Conservation (phyloP, 2,329 filamentous ascomycete species). For the Pseudopithomyces chartarum region DNA sequence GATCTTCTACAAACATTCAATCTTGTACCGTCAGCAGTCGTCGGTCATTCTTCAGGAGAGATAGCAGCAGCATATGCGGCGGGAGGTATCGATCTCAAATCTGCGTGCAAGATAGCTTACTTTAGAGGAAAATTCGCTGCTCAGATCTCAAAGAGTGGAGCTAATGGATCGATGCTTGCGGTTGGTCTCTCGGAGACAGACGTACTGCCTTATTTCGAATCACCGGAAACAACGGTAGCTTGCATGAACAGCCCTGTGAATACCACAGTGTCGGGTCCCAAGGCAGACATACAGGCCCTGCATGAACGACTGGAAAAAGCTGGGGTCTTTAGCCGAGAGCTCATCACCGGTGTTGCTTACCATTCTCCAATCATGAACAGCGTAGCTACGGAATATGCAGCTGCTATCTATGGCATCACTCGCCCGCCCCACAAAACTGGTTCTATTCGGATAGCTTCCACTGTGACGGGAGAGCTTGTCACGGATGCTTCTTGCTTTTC, state of each 20-base stretch:
- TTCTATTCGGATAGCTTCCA: neutral
- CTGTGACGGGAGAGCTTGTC: neutral
- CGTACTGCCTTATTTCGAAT: neutral
- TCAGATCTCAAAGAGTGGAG: neutral
- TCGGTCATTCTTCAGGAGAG: constrained; percentile 29
- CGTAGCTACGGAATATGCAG: constrained; percentile 19
- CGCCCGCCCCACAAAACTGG: neutral
- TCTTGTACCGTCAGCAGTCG: constrained; percentile 13
- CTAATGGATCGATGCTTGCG: constrained; percentile 1
- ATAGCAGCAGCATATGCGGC: constrained; percentile 21
- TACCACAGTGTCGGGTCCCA: constrained; percentile 51
- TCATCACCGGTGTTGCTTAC: constrained; percentile 51
- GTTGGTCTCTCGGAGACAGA: neutral
- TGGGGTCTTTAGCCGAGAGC: constrained; percentile 42
- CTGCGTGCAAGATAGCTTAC: constrained; percentile 21
- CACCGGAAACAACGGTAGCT: constrained; percentile 24
- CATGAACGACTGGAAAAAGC: constrained; percentile 38
- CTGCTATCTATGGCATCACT: neutral
- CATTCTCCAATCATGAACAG: constrained; percentile 49
- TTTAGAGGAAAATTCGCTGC: constrained; percentile 13
- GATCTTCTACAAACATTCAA: constrained; percentile 16
- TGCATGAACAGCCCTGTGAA: constrained; percentile 15
- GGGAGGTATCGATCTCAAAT: constrained; percentile 14
- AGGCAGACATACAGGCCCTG: constrained; percentile 39
- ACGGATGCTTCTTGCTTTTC: neutral